Base-by-base conservation (phyloP, 306 rosid genomes). In the Sophora flavescens region DNA sequence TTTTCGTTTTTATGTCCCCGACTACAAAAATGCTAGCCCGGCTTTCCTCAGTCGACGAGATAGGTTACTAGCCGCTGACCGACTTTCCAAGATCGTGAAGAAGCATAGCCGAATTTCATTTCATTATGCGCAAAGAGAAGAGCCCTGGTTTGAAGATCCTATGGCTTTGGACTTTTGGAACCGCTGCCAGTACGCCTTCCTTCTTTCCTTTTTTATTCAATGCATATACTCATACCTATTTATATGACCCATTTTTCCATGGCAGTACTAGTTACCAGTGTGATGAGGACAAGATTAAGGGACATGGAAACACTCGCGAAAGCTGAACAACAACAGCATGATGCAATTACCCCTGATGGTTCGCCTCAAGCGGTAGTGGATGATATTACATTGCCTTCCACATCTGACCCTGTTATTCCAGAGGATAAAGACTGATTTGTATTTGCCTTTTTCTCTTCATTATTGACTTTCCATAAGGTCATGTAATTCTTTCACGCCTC, bases 131-230 rank as follows among this genome's bases (percentile, higher is more conserved):
- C 70, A 82, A 85, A 79, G 95, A 89, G 81, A 91, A 81, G 83
- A 91, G 88, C 75, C 91, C 96, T 9, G 97, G 95, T 42, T 65
- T 91, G 78, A 93, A 89, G 84, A 89, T 93, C 81, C 91, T 93
- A 16, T 93, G 98, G 98, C 1, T 93, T 17, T 93, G 93, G 98
- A 87, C 98, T 63, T 78, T 93, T 8, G 98, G 95, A 87, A 93
- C 98, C 14, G 98, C 98, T 53, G 97, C 95, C 17, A 75, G 91
- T 84, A 83, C 48, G 8, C 79, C 63, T 50, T 73, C 70, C 22
- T 64, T 42, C 15, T 16, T 9, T 48, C 26, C n/a, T 59, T 12
- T 50, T 36, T 53, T 30, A 32, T 53, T 7, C 13, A 18, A 44
- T 13, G 11, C 41, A 2, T 4, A 42, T 4, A n/a, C 36, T 8